A percentile compares a stretch with the other conserved stretches of the same genome.
Conservation (phyloP, 345 rosid genomes). For the Linum trigynum region DNA sequence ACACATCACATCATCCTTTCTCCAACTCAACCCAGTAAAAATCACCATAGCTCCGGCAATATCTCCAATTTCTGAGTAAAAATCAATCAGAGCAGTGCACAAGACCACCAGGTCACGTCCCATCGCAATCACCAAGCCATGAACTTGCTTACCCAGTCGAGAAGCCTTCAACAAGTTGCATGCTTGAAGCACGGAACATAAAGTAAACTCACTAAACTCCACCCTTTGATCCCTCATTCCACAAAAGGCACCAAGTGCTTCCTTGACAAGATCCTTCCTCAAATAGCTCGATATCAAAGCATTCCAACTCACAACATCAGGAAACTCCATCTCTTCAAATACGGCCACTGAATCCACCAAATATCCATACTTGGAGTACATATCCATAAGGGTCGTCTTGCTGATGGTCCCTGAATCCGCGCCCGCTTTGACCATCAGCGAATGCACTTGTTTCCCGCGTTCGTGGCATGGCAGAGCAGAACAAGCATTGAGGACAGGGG, state of each 20-base stretch:
- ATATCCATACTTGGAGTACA: constrained; percentile 52
- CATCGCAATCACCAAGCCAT: constrained; percentile 48
- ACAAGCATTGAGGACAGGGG: constrained; percentile 62
- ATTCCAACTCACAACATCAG: constrained; percentile 67
- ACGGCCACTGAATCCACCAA: constrained; percentile 40
- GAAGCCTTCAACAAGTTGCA: constrained; percentile 42
- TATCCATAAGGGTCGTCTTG: constrained; percentile 58
- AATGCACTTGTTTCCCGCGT: constrained; percentile 63
- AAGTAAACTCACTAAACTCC: constrained; percentile 54
- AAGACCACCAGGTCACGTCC: constrained; percentile 65
- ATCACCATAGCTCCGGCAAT: constrained; percentile 52
- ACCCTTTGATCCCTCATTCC: constrained; percentile 44
- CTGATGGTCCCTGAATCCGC: constrained; percentile 41
- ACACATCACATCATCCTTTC: constrained; percentile 41
- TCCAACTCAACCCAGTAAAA: constrained; percentile 25
- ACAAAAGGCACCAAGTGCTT: constrained; percentile 45
- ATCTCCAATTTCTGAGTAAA: constrained; percentile 45
- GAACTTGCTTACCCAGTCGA: constrained; percentile 67
- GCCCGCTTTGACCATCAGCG: constrained; percentile 56
- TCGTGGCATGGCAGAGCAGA: constrained; percentile 31
- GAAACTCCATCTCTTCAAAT: constrained; percentile 42
- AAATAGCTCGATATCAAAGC: constrained; percentile 62
- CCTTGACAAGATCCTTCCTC: constrained; percentile 37
- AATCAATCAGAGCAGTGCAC: constrained; percentile 60
- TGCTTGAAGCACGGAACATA: constrained; percentile 61